Evolutionary conservation across 768 basidiomycete genomes (phyloP), one percentile per base, ranked within the genome.

Genomic region (Macrolepiota albuminosa): DNA sequence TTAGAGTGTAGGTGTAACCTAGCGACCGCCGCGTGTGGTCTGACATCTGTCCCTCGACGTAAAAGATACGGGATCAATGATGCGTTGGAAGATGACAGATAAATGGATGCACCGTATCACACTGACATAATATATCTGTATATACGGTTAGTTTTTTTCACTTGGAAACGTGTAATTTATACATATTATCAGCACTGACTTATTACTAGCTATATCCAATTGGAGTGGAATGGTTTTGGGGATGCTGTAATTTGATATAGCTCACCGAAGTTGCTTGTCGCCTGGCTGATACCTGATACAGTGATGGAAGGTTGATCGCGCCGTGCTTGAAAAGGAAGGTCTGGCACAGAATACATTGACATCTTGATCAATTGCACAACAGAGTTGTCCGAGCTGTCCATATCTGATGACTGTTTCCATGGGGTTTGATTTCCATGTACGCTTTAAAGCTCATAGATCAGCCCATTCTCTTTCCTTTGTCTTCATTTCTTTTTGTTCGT

Each of bases 31-130:
- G 48, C 71, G 72, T 1, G 64, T 76, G 40, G 75, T 13, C 59
- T 78, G 53, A 76, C 76, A 54, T 71, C 72, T 51, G 69, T 72
- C 1, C 74, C 74, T 50, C 68, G 66, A 60, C 52, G 11, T 31
- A 26, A 54, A 29, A 29, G 59, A 47, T 57, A 42, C 62, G 58
- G 52, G 24, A 61, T 54, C 43, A 52, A 48, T 65, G 68, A 68
- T 70, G 61, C 54, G 48, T 60, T 56, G 36, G n/a, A 50, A 24
- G 36, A 48, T 64, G 58, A 58, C 63, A 57, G 63, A 60, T 63
- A n/a, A 31, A 33, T 47, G 10, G 40, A 6, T 56, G 54, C 21
- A 21, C 36, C 13, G 33, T 56, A 10, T 34, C 24, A 7, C 18
- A 16, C 6, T 42, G 40, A 49, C 48, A 29, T 29, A 29, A 29